phyloP scores from a whole-genome alignment of 179 eudicot species.

The Carnegiea gigantea region DNA sequence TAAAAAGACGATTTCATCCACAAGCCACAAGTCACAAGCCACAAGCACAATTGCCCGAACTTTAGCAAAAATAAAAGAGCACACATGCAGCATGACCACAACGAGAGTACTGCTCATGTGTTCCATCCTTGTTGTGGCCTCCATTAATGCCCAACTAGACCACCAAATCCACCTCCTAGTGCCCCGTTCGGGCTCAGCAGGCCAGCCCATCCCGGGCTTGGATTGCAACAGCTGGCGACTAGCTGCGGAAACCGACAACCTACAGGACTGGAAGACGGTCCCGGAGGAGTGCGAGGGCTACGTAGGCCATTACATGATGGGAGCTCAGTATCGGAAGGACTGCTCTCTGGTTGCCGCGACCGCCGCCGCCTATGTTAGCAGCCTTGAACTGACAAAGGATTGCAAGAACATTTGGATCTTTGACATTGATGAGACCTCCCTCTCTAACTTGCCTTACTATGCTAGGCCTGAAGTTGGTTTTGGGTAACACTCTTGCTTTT shows the following conservation, averaged over 20 bases:
- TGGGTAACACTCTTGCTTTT: conserved; percentile 31
- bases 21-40: not conserved
- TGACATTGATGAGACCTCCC: conserved; percentile 55
- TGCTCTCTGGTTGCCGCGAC: conserved; percentile 17
- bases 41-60: not conserved
- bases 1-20: not conserved
- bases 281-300: conserved; percentile 27
- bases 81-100: not conserved
- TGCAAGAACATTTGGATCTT: conserved; percentile 52
- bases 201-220: conserved; percentile 22
- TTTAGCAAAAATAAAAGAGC: no score
- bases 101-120: not conserved
- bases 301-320: conserved; percentile 43
- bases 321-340: conserved; percentile 36
- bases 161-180: conserved; percentile 36
- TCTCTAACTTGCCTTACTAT: conserved; percentile 52
- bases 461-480: conserved; percentile 35
- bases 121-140: not conserved
- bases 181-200: conserved; percentile 34
- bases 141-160: not conserved
- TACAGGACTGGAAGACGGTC: conserved; percentile 23
- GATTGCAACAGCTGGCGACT: conserved; percentile 42
- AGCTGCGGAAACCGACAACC: conserved; percentile 29
- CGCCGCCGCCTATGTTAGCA: conserved; percentile 39
- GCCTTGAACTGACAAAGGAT: conserved; percentile 25